Conservation (phyloP, 1,284 basidiomycete species). For the Trichosporon coremiiforme region DNA sequence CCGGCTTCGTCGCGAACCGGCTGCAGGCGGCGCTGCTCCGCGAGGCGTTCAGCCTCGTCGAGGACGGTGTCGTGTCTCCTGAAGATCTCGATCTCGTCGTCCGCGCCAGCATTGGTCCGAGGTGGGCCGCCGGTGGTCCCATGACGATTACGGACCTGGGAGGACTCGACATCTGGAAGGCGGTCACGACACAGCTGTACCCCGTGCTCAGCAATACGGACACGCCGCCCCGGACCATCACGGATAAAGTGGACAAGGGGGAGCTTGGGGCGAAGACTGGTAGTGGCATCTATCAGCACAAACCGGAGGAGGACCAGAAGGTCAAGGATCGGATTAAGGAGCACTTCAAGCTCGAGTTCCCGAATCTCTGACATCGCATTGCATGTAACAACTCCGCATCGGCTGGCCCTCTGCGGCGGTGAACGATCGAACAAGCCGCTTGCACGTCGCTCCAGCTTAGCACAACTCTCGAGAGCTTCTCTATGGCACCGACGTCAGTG, state of each 20-base stretch:
- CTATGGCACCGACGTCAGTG: too few relatives aligned
- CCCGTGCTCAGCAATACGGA: constrained; percentile 21
- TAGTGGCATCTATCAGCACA: constrained; percentile 23
- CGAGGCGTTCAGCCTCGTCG: constrained; percentile 26
- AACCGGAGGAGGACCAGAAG: constrained; percentile 15
- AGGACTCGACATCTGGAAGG: constrained; percentile 28
- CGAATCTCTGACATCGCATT: not conserved
- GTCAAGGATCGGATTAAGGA: constrained; percentile 18
- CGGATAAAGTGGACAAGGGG: constrained; percentile 15
- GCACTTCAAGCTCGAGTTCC: constrained; percentile 28
- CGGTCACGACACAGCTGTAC: constrained; percentile 26
- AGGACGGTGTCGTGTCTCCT: constrained; percentile 24
- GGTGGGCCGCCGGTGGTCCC: constrained; percentile 28
- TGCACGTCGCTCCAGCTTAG: too few relatives aligned
- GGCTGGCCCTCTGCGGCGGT: too few relatives aligned
- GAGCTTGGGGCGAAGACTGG: constrained; percentile 27
- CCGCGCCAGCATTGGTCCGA: constrained; percentile 21
- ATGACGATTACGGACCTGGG: constrained; percentile 28
- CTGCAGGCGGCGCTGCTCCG: constrained; percentile 28
- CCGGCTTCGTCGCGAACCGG: constrained; percentile 29
- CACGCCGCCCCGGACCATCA: constrained; percentile 20
- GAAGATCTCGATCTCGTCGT: constrained; percentile 29
- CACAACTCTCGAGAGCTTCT: too few relatives aligned
- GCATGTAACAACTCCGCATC: not conserved
- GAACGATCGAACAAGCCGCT: too few relatives aligned